These are phyloP conservation scores for Globisporangium barbulae DNA, from an alignment of 352 stramenopile genomes.

Conservation along the genomic window DNA sequence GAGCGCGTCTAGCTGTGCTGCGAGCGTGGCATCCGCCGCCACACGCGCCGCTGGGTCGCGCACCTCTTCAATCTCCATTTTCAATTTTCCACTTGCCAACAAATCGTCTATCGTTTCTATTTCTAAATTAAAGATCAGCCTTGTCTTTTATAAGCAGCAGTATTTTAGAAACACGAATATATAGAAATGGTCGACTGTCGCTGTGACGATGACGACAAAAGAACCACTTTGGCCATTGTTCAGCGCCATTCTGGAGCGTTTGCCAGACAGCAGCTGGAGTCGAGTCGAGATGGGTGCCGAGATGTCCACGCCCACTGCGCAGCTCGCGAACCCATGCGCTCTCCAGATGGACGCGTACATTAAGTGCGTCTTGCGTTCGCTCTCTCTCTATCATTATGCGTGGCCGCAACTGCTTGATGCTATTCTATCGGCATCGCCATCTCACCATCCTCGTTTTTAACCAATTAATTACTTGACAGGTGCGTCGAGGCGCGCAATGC, in stretches of 20 bases:
- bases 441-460: not conserved
- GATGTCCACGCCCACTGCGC: conserved; percentile 39
- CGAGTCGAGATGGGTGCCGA: conserved; percentile 49
- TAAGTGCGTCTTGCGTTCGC: conserved; percentile 44
- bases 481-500: conserved; percentile 59
- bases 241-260: not conserved
- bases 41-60: conserved; percentile 22
- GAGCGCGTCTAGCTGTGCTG: conserved; percentile 36
- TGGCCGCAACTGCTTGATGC: not conserved
- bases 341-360: conserved; percentile 67
- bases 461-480: conserved; percentile 19
- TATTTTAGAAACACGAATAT: conserved; percentile 14
- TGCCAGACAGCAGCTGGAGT: not conserved
- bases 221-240: not conserved
- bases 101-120: not conserved
- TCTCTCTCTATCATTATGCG: not conserved
- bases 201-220: conserved; percentile 7
- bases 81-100: not conserved
- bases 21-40: conserved; percentile 17
- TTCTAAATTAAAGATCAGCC: not conserved
- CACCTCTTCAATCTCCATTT: conserved; percentile 22
- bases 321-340: conserved; percentile 43
- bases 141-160: not conserved
- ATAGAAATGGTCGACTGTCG: not conserved
- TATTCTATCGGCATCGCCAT: not conserved